Base-by-base conservation (phyloP, 2,329 filamentous ascomycete genomes). In the Tolypocladium endophyticum region DNA sequence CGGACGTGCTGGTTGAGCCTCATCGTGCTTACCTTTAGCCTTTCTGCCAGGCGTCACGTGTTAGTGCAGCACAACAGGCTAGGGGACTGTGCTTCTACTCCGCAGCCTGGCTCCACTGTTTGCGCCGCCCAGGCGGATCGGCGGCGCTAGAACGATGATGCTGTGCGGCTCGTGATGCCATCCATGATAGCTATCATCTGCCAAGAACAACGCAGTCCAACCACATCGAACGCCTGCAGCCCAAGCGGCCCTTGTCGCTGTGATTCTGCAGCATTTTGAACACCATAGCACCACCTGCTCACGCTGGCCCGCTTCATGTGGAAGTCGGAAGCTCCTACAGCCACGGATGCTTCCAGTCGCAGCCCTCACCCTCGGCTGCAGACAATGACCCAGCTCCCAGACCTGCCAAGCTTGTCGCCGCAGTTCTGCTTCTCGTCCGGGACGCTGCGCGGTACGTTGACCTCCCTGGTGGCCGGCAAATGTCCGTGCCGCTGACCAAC, bases 341-440 rank as follows among this genome's bases (percentile, higher is more conserved):
- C 39, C 28, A 25, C 72, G 70, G 73, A 73, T 69, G 72, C 72
- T 69, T 70, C 71, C 64, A 64, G 64, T 59, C 62, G 64, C 64
- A 66, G 64, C 61, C 65, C 66, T 55, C 63, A 69, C 61, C 63
- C 64, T 63, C 68, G 68, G 63, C 66, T 61, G 55, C 69, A 72
- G 66, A 78, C 69, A 64, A 83, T 82, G 81, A 74, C 75, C 53
- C 72, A 76, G 61, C 73, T 76, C 47, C 72, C 76, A n/a, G 60
- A 68, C 14, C 70, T 72, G 60, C 86, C 86, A 58, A 71, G 68
- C 36, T 76, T 92, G 63, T 88, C 83, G 61, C 88, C 87, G 53
- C 87, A 89, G 71, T 90, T 92, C 69, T 94, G 89, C 73, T 92
- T 92, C 72, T 87, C 87, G 16, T 85, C 86, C 58, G 79, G 81